These are phyloP conservation scores for Vaccinium vitisidaea DNA, from an alignment of 148 eudicot genomes.

Conservation along the genomic window DNA sequence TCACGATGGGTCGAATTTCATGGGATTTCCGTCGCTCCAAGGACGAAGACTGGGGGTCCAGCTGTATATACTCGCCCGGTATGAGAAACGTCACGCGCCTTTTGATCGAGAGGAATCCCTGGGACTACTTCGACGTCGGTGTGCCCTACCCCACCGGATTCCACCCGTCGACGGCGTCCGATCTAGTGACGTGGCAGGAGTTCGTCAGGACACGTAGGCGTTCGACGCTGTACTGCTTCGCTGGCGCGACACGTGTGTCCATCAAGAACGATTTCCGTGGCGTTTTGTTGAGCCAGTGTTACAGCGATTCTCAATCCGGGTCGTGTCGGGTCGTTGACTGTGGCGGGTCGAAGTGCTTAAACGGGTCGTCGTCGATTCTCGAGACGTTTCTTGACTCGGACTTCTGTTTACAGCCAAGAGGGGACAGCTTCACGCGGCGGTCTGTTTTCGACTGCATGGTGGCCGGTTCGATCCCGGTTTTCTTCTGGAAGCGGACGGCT, in stretches of 20 bases:
- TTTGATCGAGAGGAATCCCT: conserved; percentile 51
- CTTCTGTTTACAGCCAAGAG: conserved; percentile 85
- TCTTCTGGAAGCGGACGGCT: conserved; percentile 87
- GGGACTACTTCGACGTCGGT: conserved; percentile 69
- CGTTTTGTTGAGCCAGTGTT: conserved; percentile 57
- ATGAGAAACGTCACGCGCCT: conserved; percentile 62
- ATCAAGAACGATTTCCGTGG: conserved; percentile 71
- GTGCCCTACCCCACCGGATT: conserved; percentile 79
- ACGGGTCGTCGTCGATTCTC: conserved; percentile 57
- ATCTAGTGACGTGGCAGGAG: conserved; percentile 47
- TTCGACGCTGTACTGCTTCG: conserved; percentile 56
- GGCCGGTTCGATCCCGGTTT: conserved; percentile 92
- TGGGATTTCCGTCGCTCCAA: conserved; percentile 73
- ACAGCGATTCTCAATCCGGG: conserved; percentile 33
- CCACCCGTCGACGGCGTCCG: conserved; percentile 45
- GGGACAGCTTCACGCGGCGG: conserved; percentile 87
- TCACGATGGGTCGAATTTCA: conserved; percentile 55
- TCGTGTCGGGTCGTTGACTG: conserved; percentile 75
- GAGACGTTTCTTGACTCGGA: conserved; percentile 72
- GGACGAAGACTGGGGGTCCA: conserved; percentile 51
- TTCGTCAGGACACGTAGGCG: conserved; percentile 45
- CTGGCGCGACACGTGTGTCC: conserved; percentile 74
- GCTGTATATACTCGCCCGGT: conserved; percentile 41
- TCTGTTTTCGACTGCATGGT: conserved; percentile 91
- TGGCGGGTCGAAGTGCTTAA: conserved; percentile 49